Conservation (phyloP, 1,139 yeast species). For the Debaryomyces coudertii region DNA sequence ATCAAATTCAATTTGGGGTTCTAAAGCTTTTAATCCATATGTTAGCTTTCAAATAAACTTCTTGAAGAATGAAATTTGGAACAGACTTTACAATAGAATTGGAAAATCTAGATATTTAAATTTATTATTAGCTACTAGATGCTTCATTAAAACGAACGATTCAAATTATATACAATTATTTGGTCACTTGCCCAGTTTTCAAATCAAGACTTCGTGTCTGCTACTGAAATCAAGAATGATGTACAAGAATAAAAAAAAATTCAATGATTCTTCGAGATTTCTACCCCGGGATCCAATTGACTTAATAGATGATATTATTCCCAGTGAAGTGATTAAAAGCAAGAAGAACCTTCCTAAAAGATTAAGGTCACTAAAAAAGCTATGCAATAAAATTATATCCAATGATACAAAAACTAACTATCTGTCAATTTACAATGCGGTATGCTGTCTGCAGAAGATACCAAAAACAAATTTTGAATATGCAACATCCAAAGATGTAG, state of each 20-base stretch:
- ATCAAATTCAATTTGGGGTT: conserved; percentile 16
- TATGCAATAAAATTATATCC: conserved; percentile 21
- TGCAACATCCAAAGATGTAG: conserved; percentile 29
- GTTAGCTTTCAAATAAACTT: conserved; percentile 30
- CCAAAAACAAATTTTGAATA: conserved; percentile 21
- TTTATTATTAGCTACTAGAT: conserved; percentile 33
- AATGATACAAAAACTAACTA: conserved; percentile 32
- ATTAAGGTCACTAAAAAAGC: conserved; percentile 18
- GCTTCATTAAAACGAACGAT: conserved; percentile 20
- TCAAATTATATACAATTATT: conserved; percentile 35
- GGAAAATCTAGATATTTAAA: conserved; percentile 36
- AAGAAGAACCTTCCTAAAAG: conserved; percentile 25
- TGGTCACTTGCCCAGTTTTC: conserved; percentile 28
- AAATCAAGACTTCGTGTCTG: background rate
- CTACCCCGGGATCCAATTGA: conserved; percentile 5
- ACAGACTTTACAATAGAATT: conserved; percentile 29
- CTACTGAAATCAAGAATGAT: conserved; percentile 17
- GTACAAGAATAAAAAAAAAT: conserved; percentile 10
- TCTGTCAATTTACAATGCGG: conserved; percentile 26
- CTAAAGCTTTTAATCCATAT: conserved; percentile 22
- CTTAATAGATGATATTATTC: conserved; percentile 10
- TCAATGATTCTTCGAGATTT: conserved; percentile 1
- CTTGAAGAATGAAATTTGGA: conserved; percentile 43
- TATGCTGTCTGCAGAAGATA: conserved; percentile 18
- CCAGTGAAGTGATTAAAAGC: background rate